phyloP scores from a whole-genome alignment of 1,284 basidiomycete genomes.

The Kwoniella shivajii region DNA sequence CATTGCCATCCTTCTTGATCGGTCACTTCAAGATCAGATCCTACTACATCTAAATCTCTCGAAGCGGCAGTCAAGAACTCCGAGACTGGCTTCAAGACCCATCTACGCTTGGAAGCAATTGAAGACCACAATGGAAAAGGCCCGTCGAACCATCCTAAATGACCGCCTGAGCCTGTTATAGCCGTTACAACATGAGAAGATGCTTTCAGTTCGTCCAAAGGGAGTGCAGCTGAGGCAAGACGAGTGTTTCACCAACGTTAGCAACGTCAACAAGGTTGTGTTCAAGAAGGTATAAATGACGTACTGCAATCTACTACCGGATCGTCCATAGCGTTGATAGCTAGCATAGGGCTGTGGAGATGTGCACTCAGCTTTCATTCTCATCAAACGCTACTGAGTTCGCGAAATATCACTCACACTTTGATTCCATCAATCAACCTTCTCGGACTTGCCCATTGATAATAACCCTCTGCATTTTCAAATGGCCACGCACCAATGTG shows the following conservation, averaged over 20 bases:
- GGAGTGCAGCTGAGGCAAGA: conserved; percentile 49
- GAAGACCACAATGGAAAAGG: conserved; percentile 31
- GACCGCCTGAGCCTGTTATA: conserved; percentile 79
- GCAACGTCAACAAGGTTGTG: neutral
- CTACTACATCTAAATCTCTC: conserved; percentile 22
- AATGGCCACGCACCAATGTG: conserved; percentile 70
- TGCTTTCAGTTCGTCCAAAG: conserved; percentile 60
- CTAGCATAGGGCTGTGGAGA: conserved; percentile 60
- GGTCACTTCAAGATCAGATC: conserved; percentile 6
- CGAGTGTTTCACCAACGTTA: too few relatives aligned
- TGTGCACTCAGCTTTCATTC: neutral
- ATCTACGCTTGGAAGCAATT: conserved; percentile 36
- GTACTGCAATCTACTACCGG: conserved; percentile 70
- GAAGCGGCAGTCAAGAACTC: conserved; percentile 45
- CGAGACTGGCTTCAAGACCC: conserved; percentile 47
- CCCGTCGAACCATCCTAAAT: conserved; percentile 90
- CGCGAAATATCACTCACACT: conserved; percentile 33
- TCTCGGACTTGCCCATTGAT: conserved; percentile 64
- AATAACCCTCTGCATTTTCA: conserved; percentile 75
- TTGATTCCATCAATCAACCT: conserved; percentile 45
- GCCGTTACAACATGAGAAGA: conserved; percentile 71
- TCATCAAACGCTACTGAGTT: neutral
- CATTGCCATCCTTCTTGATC: conserved; percentile 35
- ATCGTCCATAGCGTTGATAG: conserved; percentile 88
- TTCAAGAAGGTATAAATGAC: conserved; percentile 16